Percentiles rank a stretch among this genome's conserved stretches.
Conservation (phyloP, 495 filamentous ascomycete genomes). For the Aspergillus asperescens region DNA sequence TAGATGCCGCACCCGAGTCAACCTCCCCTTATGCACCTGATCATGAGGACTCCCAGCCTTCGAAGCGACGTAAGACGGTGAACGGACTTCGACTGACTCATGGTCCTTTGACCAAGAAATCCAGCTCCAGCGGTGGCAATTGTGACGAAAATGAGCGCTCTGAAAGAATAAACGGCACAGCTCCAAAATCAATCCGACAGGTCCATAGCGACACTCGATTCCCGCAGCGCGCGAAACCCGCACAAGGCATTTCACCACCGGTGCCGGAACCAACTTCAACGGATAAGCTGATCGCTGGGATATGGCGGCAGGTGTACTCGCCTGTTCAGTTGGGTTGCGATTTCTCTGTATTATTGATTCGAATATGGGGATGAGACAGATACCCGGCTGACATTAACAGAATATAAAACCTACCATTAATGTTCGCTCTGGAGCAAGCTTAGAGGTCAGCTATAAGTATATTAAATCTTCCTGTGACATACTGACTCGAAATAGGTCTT, state of each 20-base stretch:
- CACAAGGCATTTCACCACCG: constrained; percentile 3
- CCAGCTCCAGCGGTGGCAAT: background rate
- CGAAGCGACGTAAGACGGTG: constrained; percentile 18
- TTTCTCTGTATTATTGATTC: constrained; percentile 17
- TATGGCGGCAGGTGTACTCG: constrained; percentile 21
- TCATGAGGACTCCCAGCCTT: background rate
- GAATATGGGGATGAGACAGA: too few species aligned
- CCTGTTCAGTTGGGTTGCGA: constrained; percentile 13
- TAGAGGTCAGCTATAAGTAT: constrained; percentile 8
- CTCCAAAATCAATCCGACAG: constrained; percentile 12
- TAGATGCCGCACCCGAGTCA: background rate
- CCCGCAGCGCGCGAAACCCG: constrained; percentile 19
- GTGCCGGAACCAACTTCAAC: constrained; percentile 18
- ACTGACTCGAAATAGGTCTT: constrained; percentile 11
- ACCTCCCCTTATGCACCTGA: background rate
- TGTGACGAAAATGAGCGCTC: too few species aligned
- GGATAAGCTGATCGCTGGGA: constrained; percentile 21
- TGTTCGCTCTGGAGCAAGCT: constrained; percentile 18
- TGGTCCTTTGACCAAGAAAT: background rate
- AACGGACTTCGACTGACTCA: constrained; percentile 14
- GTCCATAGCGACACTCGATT: constrained; percentile 23
- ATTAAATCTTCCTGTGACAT: background rate
- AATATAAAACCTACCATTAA: constrained; percentile 14
- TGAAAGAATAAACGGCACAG: background rate
- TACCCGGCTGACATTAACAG: constrained; percentile 6